phyloP scores from a whole-genome alignment of 306 rosid species.

The Malus fusca region DNA sequence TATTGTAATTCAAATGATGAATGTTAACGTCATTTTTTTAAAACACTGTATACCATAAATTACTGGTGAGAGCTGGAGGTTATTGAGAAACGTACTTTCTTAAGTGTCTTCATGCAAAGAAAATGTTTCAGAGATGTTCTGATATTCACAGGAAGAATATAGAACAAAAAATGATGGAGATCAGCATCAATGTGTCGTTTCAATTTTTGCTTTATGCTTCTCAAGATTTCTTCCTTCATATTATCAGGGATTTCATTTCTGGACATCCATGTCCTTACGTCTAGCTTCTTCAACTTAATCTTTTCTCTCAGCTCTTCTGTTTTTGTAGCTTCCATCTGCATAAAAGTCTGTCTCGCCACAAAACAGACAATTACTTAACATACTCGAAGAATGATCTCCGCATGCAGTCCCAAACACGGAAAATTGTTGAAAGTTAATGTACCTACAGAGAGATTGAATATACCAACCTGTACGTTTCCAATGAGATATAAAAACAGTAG shows the following conservation, averaged over 20 bases:
- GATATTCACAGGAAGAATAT: conserved; percentile 51
- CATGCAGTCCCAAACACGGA: no score
- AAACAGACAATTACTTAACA: no score
- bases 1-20: no score
- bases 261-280: conserved; percentile 10
- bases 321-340: conserved; percentile 56
- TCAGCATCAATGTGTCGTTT: conserved; percentile 1
- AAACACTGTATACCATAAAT: no score
- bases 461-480: conserved; percentile 8
- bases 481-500: background rate
- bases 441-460: background rate
- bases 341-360: no score
- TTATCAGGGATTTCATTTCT: background rate
- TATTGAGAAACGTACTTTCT: conserved; percentile 29
- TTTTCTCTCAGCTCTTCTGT: conserved; percentile 56
- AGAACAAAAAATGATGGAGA: conserved; percentile 23
- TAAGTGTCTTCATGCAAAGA: conserved; percentile 52
- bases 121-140: conserved; percentile 56
- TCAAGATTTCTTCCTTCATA: conserved; percentile 3
- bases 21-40: no score
- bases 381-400: background rate
- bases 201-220: conserved; percentile 2
- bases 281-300: conserved; percentile 13
- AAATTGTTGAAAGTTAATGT: background rate
- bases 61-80: background rate